Percentiles rank a stretch among this genome's conserved stretches.
These are phyloP conservation scores for Hygrophoropsis aurantiaca DNA, from an alignment of 768 basidiomycete genomes.

Conservation along the genomic window DNA sequence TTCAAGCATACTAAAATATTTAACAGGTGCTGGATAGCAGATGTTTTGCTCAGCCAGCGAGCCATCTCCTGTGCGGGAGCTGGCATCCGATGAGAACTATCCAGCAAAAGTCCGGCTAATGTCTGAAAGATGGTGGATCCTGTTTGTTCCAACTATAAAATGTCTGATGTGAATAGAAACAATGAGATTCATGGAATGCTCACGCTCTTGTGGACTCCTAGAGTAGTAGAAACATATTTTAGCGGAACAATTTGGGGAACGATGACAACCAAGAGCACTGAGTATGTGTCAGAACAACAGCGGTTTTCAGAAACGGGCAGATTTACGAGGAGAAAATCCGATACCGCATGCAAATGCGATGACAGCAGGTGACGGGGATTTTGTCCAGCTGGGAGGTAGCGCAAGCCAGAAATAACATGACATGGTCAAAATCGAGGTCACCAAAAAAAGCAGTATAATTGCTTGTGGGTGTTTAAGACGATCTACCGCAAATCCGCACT, in stretches of 20 bases:
- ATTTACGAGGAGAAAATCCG: conserved; percentile 67
- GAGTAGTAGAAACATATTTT: conserved; percentile 75
- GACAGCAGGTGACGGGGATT: conserved; percentile 61
- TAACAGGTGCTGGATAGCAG: conserved; percentile 54
- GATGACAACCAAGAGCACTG: conserved; percentile 72
- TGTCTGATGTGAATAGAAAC: not conserved
- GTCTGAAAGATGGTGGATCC: conserved; percentile 75
- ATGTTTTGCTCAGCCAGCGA: conserved; percentile 17
- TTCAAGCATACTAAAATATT: conserved; percentile 59
- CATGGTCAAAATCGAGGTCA: conserved; percentile 61
- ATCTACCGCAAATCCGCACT: conserved; percentile 73
- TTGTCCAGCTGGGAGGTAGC: conserved; percentile 56
- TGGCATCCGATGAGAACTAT: conserved; percentile 28
- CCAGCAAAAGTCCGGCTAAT: conserved; percentile 66
- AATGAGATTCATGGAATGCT: conserved; percentile 19
- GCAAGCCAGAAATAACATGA: conserved; percentile 67
- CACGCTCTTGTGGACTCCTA: conserved; percentile 80
- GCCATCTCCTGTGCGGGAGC: conserved; percentile 23
- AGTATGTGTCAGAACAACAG: conserved; percentile 4
- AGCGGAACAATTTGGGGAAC: conserved; percentile 70
- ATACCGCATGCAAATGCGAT: conserved; percentile 63
- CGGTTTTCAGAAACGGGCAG: not conserved
- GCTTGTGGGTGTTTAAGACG: conserved; percentile 54
- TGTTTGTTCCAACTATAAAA: conserved; percentile 65
- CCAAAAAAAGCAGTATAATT: conserved; percentile 54